Base-by-base conservation (phyloP, 352 stramenopile species). In the Phytophthora pseudosyringae region DNA sequence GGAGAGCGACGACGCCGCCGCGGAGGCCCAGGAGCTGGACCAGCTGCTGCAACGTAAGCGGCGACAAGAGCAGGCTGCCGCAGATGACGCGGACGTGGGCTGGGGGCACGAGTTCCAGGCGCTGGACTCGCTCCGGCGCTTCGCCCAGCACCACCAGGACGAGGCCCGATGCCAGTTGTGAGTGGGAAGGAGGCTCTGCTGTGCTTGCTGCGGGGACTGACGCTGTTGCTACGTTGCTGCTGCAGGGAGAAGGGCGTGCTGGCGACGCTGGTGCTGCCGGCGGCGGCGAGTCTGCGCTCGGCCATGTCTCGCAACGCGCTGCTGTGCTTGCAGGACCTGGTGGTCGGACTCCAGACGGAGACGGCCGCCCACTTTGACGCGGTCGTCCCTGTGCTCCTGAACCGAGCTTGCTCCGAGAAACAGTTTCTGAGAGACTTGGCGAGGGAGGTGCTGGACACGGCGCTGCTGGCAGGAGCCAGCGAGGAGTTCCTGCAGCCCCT, bases 341-440 rank as follows among this genome's bases (percentile, higher is more conserved):
- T 90, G 4, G 21, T 80, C 7, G 67, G 44, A 8, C 64, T 82
- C 5, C 43, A 71, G 41, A 44, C 45, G 4, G 67, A 78, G 26
- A 67, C 58, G 7, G 43, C 67, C 1, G 5, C n/a, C 5, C 65
- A 81, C 25, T 83, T 86, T 46, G 75, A 78, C n/a, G 54, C 61
- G 0, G 53, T 90, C 36, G 54, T 93, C 5, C 81, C 80, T 18
- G 54, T 90, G 15, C 58, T 93, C 3, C 33, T 93, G 36, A 73
- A 74, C 11, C 80, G 80, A 6, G 73, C 76, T 2, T 76, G 69
- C 7, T 89, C 70, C n/a, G 81, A 93, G 61, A 93, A 93, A 63
- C 80, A 90, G 47, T 93, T 93, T 54, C 76, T 93, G 21, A 75
- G 70, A 1, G 81, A 93, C n/a, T 56, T 89, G 21, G 81, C 83